Percentiles rank a stretch among this genome's conserved stretches.
phyloP scores from a whole-genome alignment of 164 flowering plant species.

The Sextonia rubra region DNA sequence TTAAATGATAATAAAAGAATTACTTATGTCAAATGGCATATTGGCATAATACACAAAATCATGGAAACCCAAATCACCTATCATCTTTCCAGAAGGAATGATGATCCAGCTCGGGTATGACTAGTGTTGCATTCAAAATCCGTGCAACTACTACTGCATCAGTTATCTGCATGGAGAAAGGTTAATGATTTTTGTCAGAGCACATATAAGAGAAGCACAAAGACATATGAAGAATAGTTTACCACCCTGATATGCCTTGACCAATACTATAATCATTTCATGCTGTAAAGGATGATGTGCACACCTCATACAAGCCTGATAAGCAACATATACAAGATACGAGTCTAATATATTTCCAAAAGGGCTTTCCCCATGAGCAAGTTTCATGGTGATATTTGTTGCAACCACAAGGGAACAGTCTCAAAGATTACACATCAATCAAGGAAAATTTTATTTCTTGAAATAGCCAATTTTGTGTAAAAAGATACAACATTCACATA shows the following conservation, averaged over 20 bases:
- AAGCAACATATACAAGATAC: no score
- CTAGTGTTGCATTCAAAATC: slow-evolving; percentile 92
- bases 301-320: no score
- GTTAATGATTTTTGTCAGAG: not conserved
- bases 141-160: slow-evolving; percentile 98
- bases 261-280: no score
- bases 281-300: not conserved
- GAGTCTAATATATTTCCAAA: no score
- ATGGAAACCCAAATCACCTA: slow-evolving; percentile 45
- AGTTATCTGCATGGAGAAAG: slow-evolving; percentile 59
- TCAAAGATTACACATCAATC: no score
- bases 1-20: not conserved
- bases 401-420: no score
- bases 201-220: not conserved
- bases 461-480: no score
- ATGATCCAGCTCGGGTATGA: slow-evolving; percentile 93
- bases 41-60: not conserved
- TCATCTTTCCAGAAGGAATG: slow-evolving; percentile 96
- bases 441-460: no score
- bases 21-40: not conserved
- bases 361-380: no score
- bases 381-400: no score
- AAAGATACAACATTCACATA: no score
- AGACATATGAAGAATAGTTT: not conserved
- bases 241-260: not conserved